Percentiles rank a stretch among this genome's conserved stretches.
phyloP scores from a whole-genome alignment of 2,329 filamentous ascomycete species.

The Podosphaera xanthii region DNA sequence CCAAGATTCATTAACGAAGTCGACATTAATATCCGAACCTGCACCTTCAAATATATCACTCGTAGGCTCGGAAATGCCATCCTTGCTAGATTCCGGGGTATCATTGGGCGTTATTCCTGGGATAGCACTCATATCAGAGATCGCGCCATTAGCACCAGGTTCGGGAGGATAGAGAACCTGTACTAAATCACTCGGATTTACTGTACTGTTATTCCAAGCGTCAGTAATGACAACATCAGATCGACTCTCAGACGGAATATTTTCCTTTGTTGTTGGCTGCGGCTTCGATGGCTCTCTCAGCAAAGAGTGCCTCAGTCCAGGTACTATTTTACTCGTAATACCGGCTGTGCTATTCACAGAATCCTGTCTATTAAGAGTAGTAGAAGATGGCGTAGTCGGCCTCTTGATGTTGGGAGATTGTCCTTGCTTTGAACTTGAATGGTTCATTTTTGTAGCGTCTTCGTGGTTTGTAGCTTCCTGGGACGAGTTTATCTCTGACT shows the following conservation, averaged over 20 bases:
- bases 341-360: slow-evolving; percentile 29
- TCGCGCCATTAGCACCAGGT: slow-evolving; percentile 22
- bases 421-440: slow-evolving; percentile 14
- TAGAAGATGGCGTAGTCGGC: slow-evolving; percentile 17
- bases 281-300: slow-evolving; percentile 8
- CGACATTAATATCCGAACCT: slow-evolving; percentile 27
- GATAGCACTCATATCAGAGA: slow-evolving; percentile 30
- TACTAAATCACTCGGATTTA: slow-evolving; percentile 30
- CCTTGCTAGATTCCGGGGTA: slow-evolving; percentile 40
- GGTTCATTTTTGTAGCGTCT: slow-evolving; percentile 15
- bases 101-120: slow-evolving; percentile 35
- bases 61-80: slow-evolving; percentile 34
- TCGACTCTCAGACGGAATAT: slow-evolving; percentile 12
- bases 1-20: slow-evolving; percentile 20
- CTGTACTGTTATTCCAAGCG: slow-evolving; percentile 22
- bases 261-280: slow-evolving; percentile 12
- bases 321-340: slow-evolving; percentile 17
- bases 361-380: slow-evolving; percentile 26
- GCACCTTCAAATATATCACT: slow-evolving; percentile 36
- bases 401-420: slow-evolving; percentile 22
- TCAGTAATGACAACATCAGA: slow-evolving; percentile 8
- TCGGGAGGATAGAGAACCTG: slow-evolving; percentile 21
- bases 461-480: slow-evolving; percentile 13
- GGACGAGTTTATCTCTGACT: slow-evolving; percentile 3
- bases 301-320: slow-evolving; percentile 7